Conservation (phyloP, 345 rosid genomes). For the Citrus medica region DNA sequence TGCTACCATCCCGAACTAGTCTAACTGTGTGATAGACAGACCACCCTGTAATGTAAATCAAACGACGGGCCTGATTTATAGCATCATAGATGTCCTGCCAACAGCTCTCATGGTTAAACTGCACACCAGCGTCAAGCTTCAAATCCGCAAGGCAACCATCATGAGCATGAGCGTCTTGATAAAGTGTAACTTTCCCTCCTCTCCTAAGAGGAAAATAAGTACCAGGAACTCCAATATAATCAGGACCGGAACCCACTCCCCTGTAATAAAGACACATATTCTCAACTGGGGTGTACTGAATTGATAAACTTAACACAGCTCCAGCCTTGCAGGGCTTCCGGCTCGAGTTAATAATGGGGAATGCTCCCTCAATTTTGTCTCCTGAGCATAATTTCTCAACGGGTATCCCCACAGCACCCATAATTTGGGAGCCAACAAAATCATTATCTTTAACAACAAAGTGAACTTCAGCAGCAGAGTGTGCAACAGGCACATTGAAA, state of each 20-base stretch:
- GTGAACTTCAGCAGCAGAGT: slow-evolving; percentile 66
- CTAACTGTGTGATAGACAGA: slow-evolving; percentile 68
- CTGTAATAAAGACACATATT: slow-evolving; percentile 42
- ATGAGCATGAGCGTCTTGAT: slow-evolving; percentile 91
- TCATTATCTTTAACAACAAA: slow-evolving; percentile 83
- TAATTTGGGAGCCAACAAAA: slow-evolving; percentile 75
- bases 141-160: slow-evolving; percentile 55
- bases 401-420: slow-evolving; percentile 79
- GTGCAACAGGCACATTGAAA: slow-evolving; percentile 77
- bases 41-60: slow-evolving; percentile 90
- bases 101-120: slow-evolving; percentile 55
- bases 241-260: slow-evolving; percentile 59
- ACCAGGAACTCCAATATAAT: slow-evolving; percentile 63
- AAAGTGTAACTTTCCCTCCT: slow-evolving; percentile 77
- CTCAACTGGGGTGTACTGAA: slow-evolving; percentile 62
- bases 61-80: slow-evolving; percentile 70
- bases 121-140: slow-evolving; percentile 49
- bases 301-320: slow-evolving; percentile 65
- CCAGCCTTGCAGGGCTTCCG: slow-evolving; percentile 73
- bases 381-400: slow-evolving; percentile 51
- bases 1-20: slow-evolving; percentile 52
- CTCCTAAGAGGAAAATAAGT: slow-evolving; percentile 85
- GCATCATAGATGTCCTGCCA: slow-evolving; percentile 81
- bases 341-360: slow-evolving; percentile 51
- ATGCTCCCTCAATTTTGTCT: slow-evolving; percentile 57